phyloP scores from a whole-genome alignment of 2,329 filamentous ascomycete species.

The Diplodia corticola region DNA sequence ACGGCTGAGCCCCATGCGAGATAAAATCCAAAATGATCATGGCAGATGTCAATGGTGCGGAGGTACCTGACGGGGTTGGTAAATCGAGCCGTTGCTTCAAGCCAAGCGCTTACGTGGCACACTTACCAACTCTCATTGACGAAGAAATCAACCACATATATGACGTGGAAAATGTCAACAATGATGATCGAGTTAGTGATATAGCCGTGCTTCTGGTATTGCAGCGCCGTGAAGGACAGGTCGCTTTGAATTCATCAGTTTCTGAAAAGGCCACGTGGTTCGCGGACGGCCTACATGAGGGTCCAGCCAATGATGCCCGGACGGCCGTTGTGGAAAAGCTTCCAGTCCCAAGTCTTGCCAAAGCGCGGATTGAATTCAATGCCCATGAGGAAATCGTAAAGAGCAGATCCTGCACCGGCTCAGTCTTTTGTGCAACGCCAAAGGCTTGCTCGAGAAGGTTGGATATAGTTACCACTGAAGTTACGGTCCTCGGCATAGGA shows the following conservation, averaged over 20 bases:
- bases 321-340: constrained; percentile 40
- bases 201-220: constrained; percentile 46
- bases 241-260: constrained; percentile 31
- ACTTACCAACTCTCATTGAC: constrained; percentile 49
- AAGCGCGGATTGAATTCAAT: constrained; percentile 51
- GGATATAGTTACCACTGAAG: constrained; percentile 20
- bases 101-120: not conserved
- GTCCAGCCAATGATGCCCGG: constrained; percentile 53
- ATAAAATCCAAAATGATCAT: constrained; percentile 49
- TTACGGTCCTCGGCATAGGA: constrained; percentile 20
- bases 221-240: constrained; percentile 43
- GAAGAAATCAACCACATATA: constrained; percentile 54
- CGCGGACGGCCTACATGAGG: constrained; percentile 40
- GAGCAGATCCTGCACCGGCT: constrained; percentile 8
- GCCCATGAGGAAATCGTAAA: constrained; percentile 64
- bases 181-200: constrained; percentile 47
- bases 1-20: constrained; percentile 37
- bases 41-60: constrained; percentile 46
- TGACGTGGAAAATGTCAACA: constrained; percentile 45
- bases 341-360: constrained; percentile 38
- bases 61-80: constrained; percentile 38
- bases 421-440: not conserved
- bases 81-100: not conserved
- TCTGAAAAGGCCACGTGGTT: not conserved
- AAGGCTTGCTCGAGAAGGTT: not conserved